Percentiles rank a stretch among this genome's conserved stretches.
phyloP scores from a whole-genome alignment of 1,284 basidiomycete genomes.

The Bjerkandera adusta region DNA sequence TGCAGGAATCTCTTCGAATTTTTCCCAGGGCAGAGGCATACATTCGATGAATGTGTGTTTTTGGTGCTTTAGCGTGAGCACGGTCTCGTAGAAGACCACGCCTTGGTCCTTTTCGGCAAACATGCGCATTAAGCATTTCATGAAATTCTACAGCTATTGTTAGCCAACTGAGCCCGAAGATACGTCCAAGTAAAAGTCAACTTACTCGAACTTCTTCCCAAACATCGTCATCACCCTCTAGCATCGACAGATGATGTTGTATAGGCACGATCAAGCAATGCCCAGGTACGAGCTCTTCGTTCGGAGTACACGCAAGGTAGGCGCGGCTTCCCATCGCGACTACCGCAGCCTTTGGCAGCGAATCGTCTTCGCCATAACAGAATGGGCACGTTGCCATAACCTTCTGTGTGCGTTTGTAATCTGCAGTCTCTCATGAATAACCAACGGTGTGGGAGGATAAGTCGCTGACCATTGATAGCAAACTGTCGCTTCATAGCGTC shows the following conservation, averaged over 20 bases:
- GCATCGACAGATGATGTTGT: constrained; percentile 86
- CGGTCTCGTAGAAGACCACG: constrained; percentile 93
- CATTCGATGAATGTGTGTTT: constrained; percentile 92
- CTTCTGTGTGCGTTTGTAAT: constrained; percentile 94
- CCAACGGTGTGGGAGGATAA: constrained; percentile 3
- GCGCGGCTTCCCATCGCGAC: constrained; percentile 88
- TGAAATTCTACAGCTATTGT: constrained; percentile 76
- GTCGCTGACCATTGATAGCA: constrained; percentile 81
- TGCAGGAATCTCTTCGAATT: constrained; percentile 84
- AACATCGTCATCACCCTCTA: constrained; percentile 96
- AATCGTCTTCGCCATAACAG: constrained; percentile 88
- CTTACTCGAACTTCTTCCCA: constrained; percentile 94
- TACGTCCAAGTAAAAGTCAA: constrained; percentile 16
- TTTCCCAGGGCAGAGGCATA: constrained; percentile 83
- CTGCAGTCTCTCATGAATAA: constrained; percentile 38
- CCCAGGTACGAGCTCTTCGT: constrained; percentile 83
- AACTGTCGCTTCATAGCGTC: constrained; percentile 97
- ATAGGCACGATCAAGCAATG: constrained; percentile 97
- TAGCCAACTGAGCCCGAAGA: too few relatives aligned
- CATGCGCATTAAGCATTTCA: constrained; percentile 98
- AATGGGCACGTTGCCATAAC: constrained; percentile 85
- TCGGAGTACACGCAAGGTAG: constrained; percentile 86
- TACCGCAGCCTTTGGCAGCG: constrained; percentile 80
- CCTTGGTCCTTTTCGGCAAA: constrained; percentile 87
- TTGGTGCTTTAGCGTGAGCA: constrained; percentile 83